Evolutionary conservation across 805 yeast genomes (phyloP).

Genomic region (Metschnikowia cubensis): DNA sequence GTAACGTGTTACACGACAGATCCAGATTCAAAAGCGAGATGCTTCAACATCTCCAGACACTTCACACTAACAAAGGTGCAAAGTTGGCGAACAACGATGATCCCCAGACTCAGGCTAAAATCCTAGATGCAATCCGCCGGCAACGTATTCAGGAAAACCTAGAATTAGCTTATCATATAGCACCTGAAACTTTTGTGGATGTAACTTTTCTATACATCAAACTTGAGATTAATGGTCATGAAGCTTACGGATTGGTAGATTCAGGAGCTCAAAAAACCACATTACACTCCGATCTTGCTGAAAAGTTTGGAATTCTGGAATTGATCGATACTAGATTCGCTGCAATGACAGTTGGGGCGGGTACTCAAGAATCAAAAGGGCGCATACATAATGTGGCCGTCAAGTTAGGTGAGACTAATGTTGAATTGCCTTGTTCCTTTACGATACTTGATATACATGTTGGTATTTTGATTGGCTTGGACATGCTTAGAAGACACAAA

Average conservation of each 20-base stretch:
- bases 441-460: constrained; percentile 57
- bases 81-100: constrained; percentile 35
- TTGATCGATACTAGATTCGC: constrained; percentile 74
- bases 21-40: constrained; percentile 39
- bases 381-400: constrained; percentile 86
- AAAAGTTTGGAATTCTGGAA: constrained; percentile 61
- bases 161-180: constrained; percentile 73
- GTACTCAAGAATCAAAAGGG: constrained; percentile 73
- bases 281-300: constrained; percentile 74
- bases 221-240: constrained; percentile 71
- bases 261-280: constrained; percentile 94
- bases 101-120: constrained; percentile 62
- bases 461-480: constrained; percentile 82
- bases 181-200: constrained; percentile 84
- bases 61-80: constrained; percentile 23
- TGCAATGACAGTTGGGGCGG: constrained; percentile 91
- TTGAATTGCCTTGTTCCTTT: constrained; percentile 41
- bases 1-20: constrained; percentile 44
- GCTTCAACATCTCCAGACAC: constrained; percentile 24
- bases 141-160: constrained; percentile 77
- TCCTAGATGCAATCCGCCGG: constrained; percentile 63
- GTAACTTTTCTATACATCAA: constrained; percentile 83
- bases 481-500: constrained; percentile 84
- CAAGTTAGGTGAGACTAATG: constrained; percentile 54
- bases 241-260: constrained; percentile 90